A percentile compares a stretch with the other conserved stretches of the same genome.
phyloP scores from a whole-genome alignment of 352 stramenopile genomes.

The Pythium scleroteichum region DNA sequence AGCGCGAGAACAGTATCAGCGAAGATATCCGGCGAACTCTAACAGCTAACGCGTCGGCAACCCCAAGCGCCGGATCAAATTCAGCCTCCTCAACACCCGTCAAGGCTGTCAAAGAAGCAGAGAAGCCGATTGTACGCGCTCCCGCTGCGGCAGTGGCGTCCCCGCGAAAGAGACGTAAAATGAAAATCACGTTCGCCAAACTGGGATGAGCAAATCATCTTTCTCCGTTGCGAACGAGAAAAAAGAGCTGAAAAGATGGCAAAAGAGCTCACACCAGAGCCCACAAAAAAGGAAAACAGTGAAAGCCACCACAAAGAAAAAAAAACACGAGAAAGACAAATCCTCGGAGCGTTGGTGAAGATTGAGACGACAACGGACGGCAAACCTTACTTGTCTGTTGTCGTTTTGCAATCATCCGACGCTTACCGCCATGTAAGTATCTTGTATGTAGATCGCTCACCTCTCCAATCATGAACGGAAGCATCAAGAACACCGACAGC shows the following conservation, averaged over 20 bases:
- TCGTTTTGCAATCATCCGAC: no score
- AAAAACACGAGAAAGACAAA: background rate
- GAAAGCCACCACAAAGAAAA: constrained; percentile 7
- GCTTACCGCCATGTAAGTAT: no score
- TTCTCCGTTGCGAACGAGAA: constrained; percentile 28
- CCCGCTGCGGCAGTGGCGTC: constrained; percentile 53
- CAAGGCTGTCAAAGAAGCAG: constrained; percentile 42
- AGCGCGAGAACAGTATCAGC: constrained; percentile 23
- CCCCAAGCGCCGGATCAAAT: background rate
- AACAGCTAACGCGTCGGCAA: background rate
- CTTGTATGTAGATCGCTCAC: no score
- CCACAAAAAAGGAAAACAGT: constrained; percentile 20
- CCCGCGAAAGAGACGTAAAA: constrained; percentile 89
- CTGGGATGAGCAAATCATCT: constrained; percentile 61
- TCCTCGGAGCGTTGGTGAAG: no score
- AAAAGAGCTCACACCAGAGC: constrained; percentile 31
- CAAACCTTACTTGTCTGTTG: no score
- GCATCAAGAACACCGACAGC: constrained; percentile 2
- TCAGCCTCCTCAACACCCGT: constrained; percentile 29
- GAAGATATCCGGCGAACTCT: constrained; percentile 19
- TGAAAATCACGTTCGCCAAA: constrained; percentile 92
- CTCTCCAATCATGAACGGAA: no score
- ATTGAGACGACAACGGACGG: no score
- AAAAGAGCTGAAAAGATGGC: constrained; percentile 46
- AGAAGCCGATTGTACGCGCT: constrained; percentile 42